phyloP scores from a whole-genome alignment of 2,329 filamentous ascomycete genomes.

The Aspergillus versicolor region DNA sequence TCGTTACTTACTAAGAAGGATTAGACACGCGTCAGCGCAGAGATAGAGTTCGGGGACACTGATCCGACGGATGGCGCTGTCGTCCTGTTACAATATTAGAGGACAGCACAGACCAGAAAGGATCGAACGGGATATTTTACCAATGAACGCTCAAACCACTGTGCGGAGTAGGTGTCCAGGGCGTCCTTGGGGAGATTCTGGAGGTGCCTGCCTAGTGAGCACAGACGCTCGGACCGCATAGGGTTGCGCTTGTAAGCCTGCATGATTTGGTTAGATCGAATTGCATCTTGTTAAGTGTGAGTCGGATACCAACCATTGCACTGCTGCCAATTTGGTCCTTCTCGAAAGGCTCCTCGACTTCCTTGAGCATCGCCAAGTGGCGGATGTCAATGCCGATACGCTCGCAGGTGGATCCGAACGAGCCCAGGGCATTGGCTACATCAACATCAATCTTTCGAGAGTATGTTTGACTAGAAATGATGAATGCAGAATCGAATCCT shows the following conservation, averaged over 20 bases:
- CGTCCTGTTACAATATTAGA: constrained; percentile 50
- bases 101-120: neutral
- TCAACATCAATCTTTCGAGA: constrained; percentile 79
- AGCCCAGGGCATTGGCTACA: constrained; percentile 76
- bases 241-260: constrained; percentile 64
- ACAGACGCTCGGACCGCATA: constrained; percentile 60
- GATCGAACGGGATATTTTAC: constrained; percentile 18
- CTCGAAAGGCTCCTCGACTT: constrained; percentile 82
- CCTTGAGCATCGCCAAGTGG: constrained; percentile 73
- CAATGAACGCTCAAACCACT: constrained; percentile 77
- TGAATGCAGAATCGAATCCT: constrained; percentile 61
- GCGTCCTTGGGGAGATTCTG: constrained; percentile 56
- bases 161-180: constrained; percentile 66
- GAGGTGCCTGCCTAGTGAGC: constrained; percentile 57
- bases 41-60: constrained; percentile 67
- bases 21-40: constrained; percentile 60
- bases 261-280: constrained; percentile 38
- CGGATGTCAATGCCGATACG: constrained; percentile 74
- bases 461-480: constrained; percentile 72
- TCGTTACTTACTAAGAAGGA: constrained; percentile 33
- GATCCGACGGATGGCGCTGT: constrained; percentile 64
- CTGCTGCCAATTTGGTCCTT: constrained; percentile 72
- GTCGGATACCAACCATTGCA: constrained; percentile 48
- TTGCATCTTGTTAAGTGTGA: neutral
- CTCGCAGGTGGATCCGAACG: constrained; percentile 75